Percentiles rank a stretch among this genome's conserved stretches.
Evolutionary conservation across 2,329 filamentous ascomycete species (phyloP).

Genomic region (Sporothrix euskadiensis): DNA sequence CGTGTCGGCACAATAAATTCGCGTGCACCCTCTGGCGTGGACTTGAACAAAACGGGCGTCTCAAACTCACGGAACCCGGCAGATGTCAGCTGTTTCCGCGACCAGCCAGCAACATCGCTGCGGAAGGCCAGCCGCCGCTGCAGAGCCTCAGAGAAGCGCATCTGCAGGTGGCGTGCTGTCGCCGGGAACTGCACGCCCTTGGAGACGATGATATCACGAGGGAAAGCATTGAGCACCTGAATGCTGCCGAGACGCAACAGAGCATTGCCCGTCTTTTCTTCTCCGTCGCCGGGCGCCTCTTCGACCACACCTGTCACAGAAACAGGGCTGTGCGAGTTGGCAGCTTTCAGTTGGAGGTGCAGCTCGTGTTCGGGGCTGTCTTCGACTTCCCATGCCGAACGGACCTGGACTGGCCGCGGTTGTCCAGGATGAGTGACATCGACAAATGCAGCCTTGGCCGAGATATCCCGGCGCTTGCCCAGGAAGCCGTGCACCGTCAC

Average conservation of each 20-base stretch:
- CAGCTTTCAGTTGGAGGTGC: slow-evolving; percentile 48
- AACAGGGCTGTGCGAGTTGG: slow-evolving; percentile 56
- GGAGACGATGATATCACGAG: slow-evolving; percentile 74
- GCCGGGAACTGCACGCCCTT: slow-evolving; percentile 72
- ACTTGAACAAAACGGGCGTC: slow-evolving; percentile 94
- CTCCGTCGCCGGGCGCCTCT: neutral
- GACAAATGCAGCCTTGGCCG: slow-evolving; percentile 70
- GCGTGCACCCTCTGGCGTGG: slow-evolving; percentile 89
- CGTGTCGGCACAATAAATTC: slow-evolving; percentile 94
- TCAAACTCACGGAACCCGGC: slow-evolving; percentile 76
- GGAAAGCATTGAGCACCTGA: slow-evolving; percentile 69
- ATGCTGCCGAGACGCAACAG: slow-evolving; percentile 56
- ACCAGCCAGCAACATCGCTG: slow-evolving; percentile 43
- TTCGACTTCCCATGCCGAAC: slow-evolving; percentile 44
- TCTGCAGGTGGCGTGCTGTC: slow-evolving; percentile 76
- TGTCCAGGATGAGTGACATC: slow-evolving; percentile 48
- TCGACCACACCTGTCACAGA: slow-evolving; percentile 46
- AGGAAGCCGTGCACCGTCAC: slow-evolving; percentile 71
- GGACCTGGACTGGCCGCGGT: slow-evolving; percentile 44
- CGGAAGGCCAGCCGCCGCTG: slow-evolving; percentile 70
- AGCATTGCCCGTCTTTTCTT: neutral
- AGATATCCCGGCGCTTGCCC: slow-evolving; percentile 65
- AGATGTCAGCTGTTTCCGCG: slow-evolving; percentile 30
- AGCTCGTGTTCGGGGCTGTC: slow-evolving; percentile 40
- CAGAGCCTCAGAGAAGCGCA: slow-evolving; percentile 71